Evolutionary conservation across 1,284 basidiomycete genomes (phyloP).

Genomic region (Flammula alnicola): DNA sequence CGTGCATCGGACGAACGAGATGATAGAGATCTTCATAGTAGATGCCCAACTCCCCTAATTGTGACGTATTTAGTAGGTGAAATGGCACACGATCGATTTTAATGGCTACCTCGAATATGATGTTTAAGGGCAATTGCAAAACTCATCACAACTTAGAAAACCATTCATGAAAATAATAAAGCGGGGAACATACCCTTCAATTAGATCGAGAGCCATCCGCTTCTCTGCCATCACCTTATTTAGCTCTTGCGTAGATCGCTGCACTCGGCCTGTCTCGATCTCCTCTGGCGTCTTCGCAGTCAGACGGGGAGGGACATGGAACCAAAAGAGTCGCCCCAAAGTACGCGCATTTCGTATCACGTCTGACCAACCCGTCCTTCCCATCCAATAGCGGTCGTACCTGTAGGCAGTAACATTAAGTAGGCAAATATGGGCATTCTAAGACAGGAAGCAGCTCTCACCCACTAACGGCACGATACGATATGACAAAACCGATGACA

Average conservation of each 20-base stretch:
- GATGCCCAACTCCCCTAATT: conserved; percentile 54
- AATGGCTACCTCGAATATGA: conserved; percentile 54
- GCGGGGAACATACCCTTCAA: conserved; percentile 52
- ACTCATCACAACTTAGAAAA: conserved; percentile 31
- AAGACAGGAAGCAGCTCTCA: conserved; percentile 30
- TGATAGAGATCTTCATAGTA: conserved; percentile 65
- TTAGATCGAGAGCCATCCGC: conserved; percentile 56
- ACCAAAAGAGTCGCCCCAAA: conserved; percentile 62
- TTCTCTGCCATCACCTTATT: conserved; percentile 64
- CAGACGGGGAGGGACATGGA: conserved; percentile 59
- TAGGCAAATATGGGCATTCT: not conserved
- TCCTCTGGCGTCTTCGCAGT: conserved; percentile 43
- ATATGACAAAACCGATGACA: conserved; percentile 75
- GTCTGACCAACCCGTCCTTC: conserved; percentile 63
- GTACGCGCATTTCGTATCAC: conserved; percentile 54
- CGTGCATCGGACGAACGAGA: conserved; percentile 46
- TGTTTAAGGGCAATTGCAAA: conserved; percentile 68
- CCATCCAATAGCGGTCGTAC: conserved; percentile 70
- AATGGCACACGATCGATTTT: not conserved
- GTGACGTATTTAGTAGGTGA: not conserved
- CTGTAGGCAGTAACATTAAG: conserved; percentile 31
- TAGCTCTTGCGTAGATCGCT: conserved; percentile 45
- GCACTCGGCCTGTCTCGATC: conserved; percentile 28
- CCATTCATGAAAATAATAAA: not conserved
- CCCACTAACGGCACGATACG: conserved; percentile 66